These are phyloP conservation scores for Reutealis trisperma DNA, from an alignment of 345 rosid species.

Conservation along the genomic window DNA sequence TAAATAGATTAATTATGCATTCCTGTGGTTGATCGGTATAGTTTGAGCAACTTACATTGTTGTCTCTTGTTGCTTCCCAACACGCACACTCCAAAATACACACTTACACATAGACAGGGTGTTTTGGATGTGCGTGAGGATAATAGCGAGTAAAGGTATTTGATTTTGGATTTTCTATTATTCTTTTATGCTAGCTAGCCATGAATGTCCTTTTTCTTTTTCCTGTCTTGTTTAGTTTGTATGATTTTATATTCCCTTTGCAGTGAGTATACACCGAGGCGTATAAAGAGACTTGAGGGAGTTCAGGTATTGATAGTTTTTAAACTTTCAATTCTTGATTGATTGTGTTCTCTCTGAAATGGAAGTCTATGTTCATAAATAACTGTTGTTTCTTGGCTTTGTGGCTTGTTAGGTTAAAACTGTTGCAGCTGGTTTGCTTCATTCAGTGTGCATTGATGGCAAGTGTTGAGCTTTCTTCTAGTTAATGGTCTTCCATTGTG, in stretches of 20 bases:
- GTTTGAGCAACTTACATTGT: conserved; percentile 5
- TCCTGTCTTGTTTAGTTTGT: conserved; percentile 20
- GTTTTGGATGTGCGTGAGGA: neutral
- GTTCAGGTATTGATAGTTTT: conserved; percentile 53
- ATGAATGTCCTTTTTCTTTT: conserved; percentile 12
- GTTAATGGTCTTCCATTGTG: conserved; percentile 2
- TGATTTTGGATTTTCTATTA: neutral
- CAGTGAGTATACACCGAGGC: conserved; percentile 96
- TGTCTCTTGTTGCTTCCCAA: neutral
- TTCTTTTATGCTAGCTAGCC: neutral
- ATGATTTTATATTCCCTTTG: conserved; percentile 27
- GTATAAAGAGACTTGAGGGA: conserved; percentile 82
- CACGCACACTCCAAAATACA: neutral
- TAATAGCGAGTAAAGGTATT: neutral
- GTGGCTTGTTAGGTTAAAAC: conserved; percentile 53
- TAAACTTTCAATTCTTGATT: conserved; percentile 16
- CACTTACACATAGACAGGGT: neutral
- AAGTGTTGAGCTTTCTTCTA: conserved; percentile 24
- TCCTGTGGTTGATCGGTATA: too few relatives aligned
- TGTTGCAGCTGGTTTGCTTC: conserved; percentile 88
- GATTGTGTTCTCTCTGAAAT: conserved; percentile 6
- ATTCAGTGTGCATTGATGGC: conserved; percentile 89
- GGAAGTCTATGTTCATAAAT: conserved; percentile 13
- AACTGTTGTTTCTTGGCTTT: conserved; percentile 29
- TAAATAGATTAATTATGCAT: neutral